Evolutionary conservation across 2,329 filamentous ascomycete genomes (phyloP), one percentile per base, ranked within the genome.

Genomic region (Cercospora sesami): DNA sequence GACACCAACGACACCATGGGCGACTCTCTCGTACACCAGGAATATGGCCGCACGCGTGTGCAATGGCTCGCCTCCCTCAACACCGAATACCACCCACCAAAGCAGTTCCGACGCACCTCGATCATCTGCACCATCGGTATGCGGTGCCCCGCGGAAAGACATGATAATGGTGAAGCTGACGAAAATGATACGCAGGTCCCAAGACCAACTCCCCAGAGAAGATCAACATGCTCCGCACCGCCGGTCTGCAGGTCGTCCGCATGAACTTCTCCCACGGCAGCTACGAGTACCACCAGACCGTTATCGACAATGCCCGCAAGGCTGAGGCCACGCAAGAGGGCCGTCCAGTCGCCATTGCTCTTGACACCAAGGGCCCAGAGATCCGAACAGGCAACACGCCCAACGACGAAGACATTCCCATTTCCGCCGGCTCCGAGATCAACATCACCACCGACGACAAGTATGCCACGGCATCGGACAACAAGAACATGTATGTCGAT

Each of bases 181-280:
- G 30, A 14, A 12, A 36, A 48, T 53, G 26, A 18, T 23, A 21
- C 12, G 16, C 65, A 77, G 87, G 95, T 71, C 95, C 95, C 80
- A 99, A 98, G 90, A 99, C 95, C 77, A 99, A 99, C 87, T 96
- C 93, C 42, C 90, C 94, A 67, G 92, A 97, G 85, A 94, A 93
- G 83, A 96, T 99, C 85, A 98, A 98, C 84, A 87, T 90, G 81
- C 91, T 99, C 77, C 92, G 94, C 75, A 74, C 72, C 84, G 91
- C 90, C 73, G 95, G 95, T 83, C 90, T 98, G 78, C 98, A 98
- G 84, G 93, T 99, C 75, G 95, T 98, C 75, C 94, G 95, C 85
- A 99, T 99, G 95, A 99, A 99, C 91, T 98, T 98, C 82, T 97
- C 91, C 73, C 92, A 96, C 83, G 92, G 92, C 78, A 90, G 90